Conservation (phyloP, 768 basidiomycete genomes). For the Boletus sp. region DNA sequence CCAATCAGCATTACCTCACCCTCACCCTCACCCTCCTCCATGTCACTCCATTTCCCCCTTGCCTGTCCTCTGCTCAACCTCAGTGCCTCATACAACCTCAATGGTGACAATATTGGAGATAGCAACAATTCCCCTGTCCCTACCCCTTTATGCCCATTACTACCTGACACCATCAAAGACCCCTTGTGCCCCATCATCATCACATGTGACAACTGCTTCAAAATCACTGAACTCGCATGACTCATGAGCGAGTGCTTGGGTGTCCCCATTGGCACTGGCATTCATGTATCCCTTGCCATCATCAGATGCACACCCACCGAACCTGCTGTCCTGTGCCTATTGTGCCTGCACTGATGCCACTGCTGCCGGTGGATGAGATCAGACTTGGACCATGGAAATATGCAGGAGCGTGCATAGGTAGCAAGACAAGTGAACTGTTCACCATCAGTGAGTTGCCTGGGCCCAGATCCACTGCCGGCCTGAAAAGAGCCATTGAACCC, state of each 20-base stretch:
- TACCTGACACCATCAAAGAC: too few species aligned
- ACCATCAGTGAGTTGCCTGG: constrained; percentile 14
- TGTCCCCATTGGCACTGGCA: neutral
- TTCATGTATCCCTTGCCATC: constrained; percentile 1
- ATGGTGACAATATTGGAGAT: neutral
- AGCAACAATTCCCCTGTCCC: too few species aligned
- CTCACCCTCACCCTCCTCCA: constrained; percentile 5
- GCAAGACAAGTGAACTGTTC: constrained; percentile 11
- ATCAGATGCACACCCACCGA: constrained; percentile 24
- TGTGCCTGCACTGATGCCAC: too few species aligned
- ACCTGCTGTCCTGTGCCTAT: constrained; percentile 10
- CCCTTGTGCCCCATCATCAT: neutral
- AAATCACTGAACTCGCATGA: constrained; percentile 27
- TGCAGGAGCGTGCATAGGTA: constrained; percentile 5
- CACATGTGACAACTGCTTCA: constrained; percentile 23
- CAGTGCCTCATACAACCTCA: neutral
- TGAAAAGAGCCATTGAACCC: too few species aligned
- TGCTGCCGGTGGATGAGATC: neutral
- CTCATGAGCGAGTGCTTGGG: constrained; percentile 21
- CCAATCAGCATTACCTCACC: constrained; percentile 24
- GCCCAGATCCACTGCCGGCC: too few species aligned
- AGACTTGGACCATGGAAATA: constrained; percentile 1
- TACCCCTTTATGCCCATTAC: too few species aligned
- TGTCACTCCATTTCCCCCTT: neutral
- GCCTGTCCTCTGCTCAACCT: constrained; percentile 1